Conservation (phyloP, 2,329 filamentous ascomycete species). For the Colletotrichum tanaceti region DNA sequence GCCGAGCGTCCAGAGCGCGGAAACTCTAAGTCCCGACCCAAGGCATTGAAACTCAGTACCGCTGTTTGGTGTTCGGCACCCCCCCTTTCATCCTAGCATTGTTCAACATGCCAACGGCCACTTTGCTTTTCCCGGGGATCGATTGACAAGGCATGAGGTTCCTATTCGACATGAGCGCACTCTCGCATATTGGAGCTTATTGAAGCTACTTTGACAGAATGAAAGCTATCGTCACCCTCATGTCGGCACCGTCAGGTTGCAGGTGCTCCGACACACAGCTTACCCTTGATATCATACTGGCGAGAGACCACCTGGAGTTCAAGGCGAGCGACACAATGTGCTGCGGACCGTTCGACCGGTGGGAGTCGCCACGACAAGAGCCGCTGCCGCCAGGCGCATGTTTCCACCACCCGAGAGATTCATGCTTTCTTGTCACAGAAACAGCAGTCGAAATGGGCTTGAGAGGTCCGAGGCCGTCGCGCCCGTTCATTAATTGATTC, state of each 20-base stretch:
- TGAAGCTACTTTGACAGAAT: background rate
- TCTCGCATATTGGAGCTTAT: background rate
- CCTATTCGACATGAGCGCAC: background rate
- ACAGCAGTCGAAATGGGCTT: conserved; percentile 5
- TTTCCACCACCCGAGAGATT: conserved; percentile 15
- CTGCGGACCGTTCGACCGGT: too few relatives aligned
- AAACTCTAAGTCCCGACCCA: conserved; percentile 36
- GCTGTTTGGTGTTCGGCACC: conserved; percentile 13
- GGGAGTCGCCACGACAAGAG: background rate
- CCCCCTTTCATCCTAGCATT: conserved; percentile 14
- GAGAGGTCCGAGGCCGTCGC: conserved; percentile 13
- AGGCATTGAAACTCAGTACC: conserved; percentile 35
- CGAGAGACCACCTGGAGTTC: background rate
- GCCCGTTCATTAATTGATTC: conserved; percentile 9
- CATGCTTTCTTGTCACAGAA: conserved; percentile 31
- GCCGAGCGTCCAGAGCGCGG: conserved; percentile 32
- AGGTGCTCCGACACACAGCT: background rate
- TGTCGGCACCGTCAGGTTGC: background rate
- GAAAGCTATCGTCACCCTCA: background rate
- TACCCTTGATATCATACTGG: background rate
- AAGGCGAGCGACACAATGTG: background rate
- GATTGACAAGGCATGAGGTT: conserved; percentile 9
- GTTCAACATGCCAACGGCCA: conserved; percentile 11
- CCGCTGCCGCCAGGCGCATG: conserved; percentile 13
- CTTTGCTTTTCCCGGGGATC: background rate